Percentiles rank a stretch among this genome's conserved stretches.
Evolutionary conservation across 208 protist species (phyloP).

Genomic region (Acanthamoeba healyi): DNA sequence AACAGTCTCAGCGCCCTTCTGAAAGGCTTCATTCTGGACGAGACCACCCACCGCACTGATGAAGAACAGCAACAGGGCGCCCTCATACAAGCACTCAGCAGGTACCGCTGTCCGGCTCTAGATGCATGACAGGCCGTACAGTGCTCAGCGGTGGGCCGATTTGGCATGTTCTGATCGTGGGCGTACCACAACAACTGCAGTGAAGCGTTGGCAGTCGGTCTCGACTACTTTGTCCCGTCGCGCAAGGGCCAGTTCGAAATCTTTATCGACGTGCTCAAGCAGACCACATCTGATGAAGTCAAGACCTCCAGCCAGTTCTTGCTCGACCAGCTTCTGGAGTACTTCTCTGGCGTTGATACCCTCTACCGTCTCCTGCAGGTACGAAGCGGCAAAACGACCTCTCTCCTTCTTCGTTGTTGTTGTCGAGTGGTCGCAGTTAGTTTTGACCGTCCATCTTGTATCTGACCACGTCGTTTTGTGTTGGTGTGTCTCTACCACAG

Average conservation of each 20-base stretch:
- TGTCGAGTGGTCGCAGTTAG: too few species aligned
- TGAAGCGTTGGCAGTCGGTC: not conserved
- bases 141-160: not conserved
- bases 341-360: not conserved
- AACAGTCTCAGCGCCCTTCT: not conserved
- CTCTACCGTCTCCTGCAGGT: not conserved
- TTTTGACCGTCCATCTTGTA: too few species aligned
- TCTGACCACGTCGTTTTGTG: too few species aligned
- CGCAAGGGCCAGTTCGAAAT: not conserved
- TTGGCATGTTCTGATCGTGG: not conserved
- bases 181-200: not conserved
- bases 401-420: too few species aligned
- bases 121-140: too few species aligned
- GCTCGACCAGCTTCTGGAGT: not conserved
- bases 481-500: too few species aligned
- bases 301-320: constrained; percentile 7
- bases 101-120: too few species aligned
- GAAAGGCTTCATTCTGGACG: not conserved
- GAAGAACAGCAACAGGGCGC: not conserved
- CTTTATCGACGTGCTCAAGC: constrained; percentile 5
- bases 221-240: not conserved
- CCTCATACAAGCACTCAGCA: constrained; percentile 13
- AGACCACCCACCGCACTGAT: not conserved
- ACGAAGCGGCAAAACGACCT: not conserved
- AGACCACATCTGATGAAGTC: not conserved